Conservation (phyloP, 2,329 filamentous ascomycete genomes). For the Corinectria fuckeliana region DNA sequence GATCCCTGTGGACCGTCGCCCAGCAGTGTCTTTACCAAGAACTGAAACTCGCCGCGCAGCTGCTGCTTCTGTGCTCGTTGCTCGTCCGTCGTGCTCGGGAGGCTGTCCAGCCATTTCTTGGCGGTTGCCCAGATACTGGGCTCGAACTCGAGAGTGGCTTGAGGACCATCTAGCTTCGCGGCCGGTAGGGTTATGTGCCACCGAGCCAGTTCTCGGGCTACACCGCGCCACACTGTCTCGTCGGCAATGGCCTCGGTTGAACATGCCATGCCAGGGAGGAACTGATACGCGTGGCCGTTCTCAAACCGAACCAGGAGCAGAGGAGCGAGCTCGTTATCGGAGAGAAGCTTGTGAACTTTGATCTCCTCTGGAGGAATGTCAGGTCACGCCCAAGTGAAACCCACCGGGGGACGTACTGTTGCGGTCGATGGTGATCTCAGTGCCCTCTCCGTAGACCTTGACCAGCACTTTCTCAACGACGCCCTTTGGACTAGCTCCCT, state of each 20-base stretch:
- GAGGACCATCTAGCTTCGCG: background rate
- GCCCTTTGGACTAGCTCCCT: background rate
- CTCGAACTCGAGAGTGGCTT: slow-evolving; percentile 10
- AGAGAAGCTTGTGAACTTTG: slow-evolving; percentile 25
- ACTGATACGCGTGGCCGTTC: slow-evolving; percentile 31
- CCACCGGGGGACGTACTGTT: slow-evolving; percentile 20
- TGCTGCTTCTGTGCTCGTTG: slow-evolving; percentile 4
- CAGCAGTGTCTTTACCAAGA: slow-evolving; percentile 17
- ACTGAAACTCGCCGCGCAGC: slow-evolving; percentile 25
- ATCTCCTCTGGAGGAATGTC: slow-evolving; percentile 30
- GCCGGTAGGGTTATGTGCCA: slow-evolving; percentile 26
- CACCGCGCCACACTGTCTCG: slow-evolving; percentile 22
- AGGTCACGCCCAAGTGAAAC: slow-evolving; percentile 15
- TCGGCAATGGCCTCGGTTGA: slow-evolving; percentile 23
- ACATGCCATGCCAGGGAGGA: slow-evolving; percentile 24
- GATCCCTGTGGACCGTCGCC: slow-evolving; percentile 16
- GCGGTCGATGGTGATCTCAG: slow-evolving; percentile 31
- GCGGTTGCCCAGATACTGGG: slow-evolving; percentile 32
- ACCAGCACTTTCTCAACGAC: slow-evolving; percentile 17
- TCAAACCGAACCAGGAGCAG: slow-evolving; percentile 27
- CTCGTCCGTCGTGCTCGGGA: slow-evolving; percentile 11
- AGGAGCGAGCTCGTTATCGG: slow-evolving; percentile 25
- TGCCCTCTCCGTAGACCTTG: slow-evolving; percentile 34
- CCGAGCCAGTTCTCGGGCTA: slow-evolving; percentile 28
- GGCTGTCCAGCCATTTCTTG: slow-evolving; percentile 29